A percentile compares a stretch with the other conserved stretches of the same genome.
These are phyloP conservation scores for Citrullus colocynthis DNA, from an alignment of 306 rosid species.

Conservation along the genomic window DNA sequence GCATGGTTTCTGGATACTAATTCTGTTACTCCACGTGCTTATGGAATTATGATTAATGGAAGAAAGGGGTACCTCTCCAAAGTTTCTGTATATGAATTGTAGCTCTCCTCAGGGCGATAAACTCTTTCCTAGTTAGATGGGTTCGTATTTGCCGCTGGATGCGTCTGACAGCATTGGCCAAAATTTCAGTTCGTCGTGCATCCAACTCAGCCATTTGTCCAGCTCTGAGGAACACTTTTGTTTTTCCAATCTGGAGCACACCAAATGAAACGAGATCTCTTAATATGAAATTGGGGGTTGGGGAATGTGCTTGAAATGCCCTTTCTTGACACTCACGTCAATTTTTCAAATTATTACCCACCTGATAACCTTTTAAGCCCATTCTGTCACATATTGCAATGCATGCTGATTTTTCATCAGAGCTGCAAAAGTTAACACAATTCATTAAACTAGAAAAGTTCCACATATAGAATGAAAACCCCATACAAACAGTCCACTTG, in stretches of 20 bases:
- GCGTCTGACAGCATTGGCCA: conserved; percentile 58
- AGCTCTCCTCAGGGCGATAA: conserved; percentile 42
- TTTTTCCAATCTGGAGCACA: conserved; percentile 56
- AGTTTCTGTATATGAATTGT: conserved; percentile 49
- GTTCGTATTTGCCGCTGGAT: conserved; percentile 79
- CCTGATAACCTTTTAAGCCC: conserved; percentile 80
- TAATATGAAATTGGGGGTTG: neutral
- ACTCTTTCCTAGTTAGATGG: conserved; percentile 57
- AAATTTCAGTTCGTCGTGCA: conserved; percentile 68
- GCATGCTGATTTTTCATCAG: conserved; percentile 73
- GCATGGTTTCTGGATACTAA: neutral
- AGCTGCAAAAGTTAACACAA: conserved; percentile 30
- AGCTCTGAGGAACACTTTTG: conserved; percentile 83
- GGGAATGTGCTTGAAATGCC: neutral
- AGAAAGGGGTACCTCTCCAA: conserved; percentile 54
- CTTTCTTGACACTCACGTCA: neutral
- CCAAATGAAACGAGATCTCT: conserved; percentile 2
- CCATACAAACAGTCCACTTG: neutral
- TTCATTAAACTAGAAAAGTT: neutral
- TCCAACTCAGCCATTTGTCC: conserved; percentile 95
- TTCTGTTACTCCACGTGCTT: neutral
- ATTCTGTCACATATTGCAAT: conserved; percentile 60
- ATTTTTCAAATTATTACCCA: conserved; percentile 2
- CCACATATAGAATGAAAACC: neutral
- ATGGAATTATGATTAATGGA: neutral